Base-by-base conservation (phyloP, 2,329 filamentous ascomycete genomes). In the Penicillium frequentans region DNA sequence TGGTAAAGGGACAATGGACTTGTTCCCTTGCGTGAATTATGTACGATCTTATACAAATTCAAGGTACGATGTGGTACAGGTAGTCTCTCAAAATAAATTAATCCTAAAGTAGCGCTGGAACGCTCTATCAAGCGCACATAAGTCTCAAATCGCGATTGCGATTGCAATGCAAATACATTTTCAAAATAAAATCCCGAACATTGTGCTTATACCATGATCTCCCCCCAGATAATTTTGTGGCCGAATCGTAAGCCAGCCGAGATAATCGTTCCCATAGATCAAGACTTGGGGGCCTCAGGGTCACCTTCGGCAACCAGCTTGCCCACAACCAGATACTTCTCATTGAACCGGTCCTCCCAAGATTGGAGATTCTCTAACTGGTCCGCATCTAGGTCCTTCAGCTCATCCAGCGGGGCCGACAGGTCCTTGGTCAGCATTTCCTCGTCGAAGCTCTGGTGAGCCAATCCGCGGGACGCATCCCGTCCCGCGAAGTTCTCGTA, bases 251-350 rank as follows among this genome's bases (percentile, higher is more conserved):
- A 23, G 19, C 19, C 11, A 11, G 23, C 5, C 19, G 19, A 13
- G 19, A 19, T 13, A 19, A 42, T 14, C 19, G 35, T 21, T 19
- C 13, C 21, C 10, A 13, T 42, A 14, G 16, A 24, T 60, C 21
- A 66, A 16, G 67, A 63, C 50, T 68, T 65, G 4, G 70, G 67
- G 44, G 73, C 75, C 49, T 76, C 74, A 3, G 70, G 69, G 61
- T 85, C 79, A 13, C 83, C 82, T 59, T 85, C 85, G 48, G 86
- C 80, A 53, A 97, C 90, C 69, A 99, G 76, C 77, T 86, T 89
- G 21, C 95, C 95, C 14, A 99, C 91, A n/a, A 98, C 86, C 24
- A 96, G 79, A 75, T 99, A 99, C 82, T 99, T 98, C 76, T 93
- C 90, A 59, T 83, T 78, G 74, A 99, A 99, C 64, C 92, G 84